Evolutionary conservation across 306 rosid species (phyloP), one percentile per base, ranked within the genome.

Genomic region (Fagus crenata): DNA sequence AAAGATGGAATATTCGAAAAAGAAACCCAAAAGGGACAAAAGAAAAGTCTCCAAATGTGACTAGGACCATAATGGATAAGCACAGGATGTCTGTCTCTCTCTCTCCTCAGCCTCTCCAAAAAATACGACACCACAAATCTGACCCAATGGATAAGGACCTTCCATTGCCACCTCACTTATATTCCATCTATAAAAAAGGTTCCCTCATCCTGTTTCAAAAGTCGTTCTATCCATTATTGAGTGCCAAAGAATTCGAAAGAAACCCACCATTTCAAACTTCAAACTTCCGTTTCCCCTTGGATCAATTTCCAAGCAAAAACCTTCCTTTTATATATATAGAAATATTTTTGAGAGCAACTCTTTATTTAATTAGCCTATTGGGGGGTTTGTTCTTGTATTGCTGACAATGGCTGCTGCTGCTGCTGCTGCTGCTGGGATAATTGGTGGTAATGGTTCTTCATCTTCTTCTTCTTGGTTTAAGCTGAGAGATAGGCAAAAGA

Each of bases 131-230:
- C 81, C 71, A 4, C 53, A 56, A 63, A 15, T 41, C 72, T 75
- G 74, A 80, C 42, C 74, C 83, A 36, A 9, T 73, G 89, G 95
- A 93, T 91, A 88, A 89, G 93, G 71, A 82, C 86, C 68, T 11
- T 9, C 4, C 6, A 32, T 61, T 46, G 40, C 22, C 80, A 32
- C 59, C 61, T 39, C 69, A 18, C 43, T 28, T 11, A 14, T 40
- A 4, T 6, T 63, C 85, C 71, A 77, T 81, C 75, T 67, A 28
- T 74, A 49, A 68, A 63, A 78, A 53, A 58, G 13, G 14, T 1
- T 69, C 63, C 28, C 28, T 22, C 28, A 22, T 22, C 53, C 41
- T 43, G 31, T 9, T 59, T 51, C 2, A 71, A 73, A 54, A 4
- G 17, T 36, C 11, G 1, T 0, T n/a, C 39, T 35, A 5, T 70